These are phyloP conservation scores for Fusarium chaquense DNA, from an alignment of 2,329 filamentous ascomycete species.

Conservation along the genomic window DNA sequence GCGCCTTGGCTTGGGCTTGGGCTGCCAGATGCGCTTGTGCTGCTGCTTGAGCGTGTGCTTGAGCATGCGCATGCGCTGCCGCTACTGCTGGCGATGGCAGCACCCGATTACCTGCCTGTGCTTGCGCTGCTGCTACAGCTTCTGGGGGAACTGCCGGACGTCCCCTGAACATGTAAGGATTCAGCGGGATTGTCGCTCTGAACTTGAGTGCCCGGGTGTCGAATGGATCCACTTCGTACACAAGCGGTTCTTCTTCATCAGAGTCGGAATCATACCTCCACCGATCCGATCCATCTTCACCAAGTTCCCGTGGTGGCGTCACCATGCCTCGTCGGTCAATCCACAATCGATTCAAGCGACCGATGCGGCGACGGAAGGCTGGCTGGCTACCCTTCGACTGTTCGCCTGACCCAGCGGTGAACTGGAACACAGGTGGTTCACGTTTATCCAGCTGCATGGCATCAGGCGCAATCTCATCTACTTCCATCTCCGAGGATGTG, in stretches of 20 bases:
- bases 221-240: conserved; percentile 81
- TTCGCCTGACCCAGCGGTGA: conserved; percentile 58
- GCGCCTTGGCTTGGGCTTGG: conserved; percentile 42
- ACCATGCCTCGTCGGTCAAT: conserved; percentile 83
- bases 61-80: conserved; percentile 46
- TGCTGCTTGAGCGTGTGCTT: conserved; percentile 48
- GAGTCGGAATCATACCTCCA: conserved; percentile 93
- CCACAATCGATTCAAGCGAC: conserved; percentile 85
- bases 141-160: conserved; percentile 53
- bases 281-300: conserved; percentile 67
- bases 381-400: conserved; percentile 62
- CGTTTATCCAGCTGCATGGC: conserved; percentile 56
- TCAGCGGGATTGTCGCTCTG: conserved; percentile 68
- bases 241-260: conserved; percentile 81
- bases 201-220: conserved; percentile 71
- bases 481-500: conserved; percentile 67
- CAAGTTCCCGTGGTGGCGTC: conserved; percentile 61
- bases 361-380: conserved; percentile 85
- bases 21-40: conserved; percentile 47
- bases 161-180: conserved; percentile 56
- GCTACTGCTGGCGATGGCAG: conserved; percentile 45
- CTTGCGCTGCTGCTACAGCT: conserved; percentile 41
- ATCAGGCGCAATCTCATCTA: conserved; percentile 62
- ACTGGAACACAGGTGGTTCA: conserved; percentile 58
- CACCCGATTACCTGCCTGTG: conserved; percentile 42